Base-by-base conservation (phyloP, 78 protist species). In the Dictyostelium capitatum region DNA sequence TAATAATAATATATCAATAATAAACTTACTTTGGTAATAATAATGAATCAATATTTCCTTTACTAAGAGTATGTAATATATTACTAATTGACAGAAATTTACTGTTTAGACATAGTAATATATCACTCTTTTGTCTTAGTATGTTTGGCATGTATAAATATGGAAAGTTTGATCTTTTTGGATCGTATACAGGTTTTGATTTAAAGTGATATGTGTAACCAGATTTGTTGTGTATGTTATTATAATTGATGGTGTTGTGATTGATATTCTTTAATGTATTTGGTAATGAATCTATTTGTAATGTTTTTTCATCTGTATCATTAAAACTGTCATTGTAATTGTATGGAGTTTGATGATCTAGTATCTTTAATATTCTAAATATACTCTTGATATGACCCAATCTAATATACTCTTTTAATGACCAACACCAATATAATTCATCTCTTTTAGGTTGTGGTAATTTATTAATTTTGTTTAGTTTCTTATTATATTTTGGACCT, bases 351-450 rank as follows among this genome's bases (percentile, higher is more conserved):
- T 54, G 20, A n/a, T 75, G 74, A 17, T 85, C 92, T 7, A 85
- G 19, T 9, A 74, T 59, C 23, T 59, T 73, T 17, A 85, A 54
- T 8, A 85, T 79, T 32, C 92, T 72, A 30, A 73, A 28, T 79
- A 85, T 28, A 46, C 67, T 57, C 30, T 85, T 85, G 6, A 70
- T 67, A 75, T 85, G 92, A 19, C 92, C 92, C 6, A 85, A 62
- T 59, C 92, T 53, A 28, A 85, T 74, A 47, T 85, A 85, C 11
- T 85, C 92, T 48, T 85, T 85, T 10, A 85, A 30, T 37, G 79
- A 10, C 92, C 92, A 85, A 62, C 92, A 85, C 92, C 92, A 85
- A 59, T 85, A 85, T 23, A 51, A 12, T 37, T 51, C 74, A n/a
- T 50, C 90, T 51, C 74, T 82, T 25, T 73, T 67, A 30, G 75